Percentiles rank a stretch among this genome's conserved stretches.
Evolutionary conservation across 2,329 filamentous ascomycete species (phyloP).

Genomic region (Ceratocystis variospora): DNA sequence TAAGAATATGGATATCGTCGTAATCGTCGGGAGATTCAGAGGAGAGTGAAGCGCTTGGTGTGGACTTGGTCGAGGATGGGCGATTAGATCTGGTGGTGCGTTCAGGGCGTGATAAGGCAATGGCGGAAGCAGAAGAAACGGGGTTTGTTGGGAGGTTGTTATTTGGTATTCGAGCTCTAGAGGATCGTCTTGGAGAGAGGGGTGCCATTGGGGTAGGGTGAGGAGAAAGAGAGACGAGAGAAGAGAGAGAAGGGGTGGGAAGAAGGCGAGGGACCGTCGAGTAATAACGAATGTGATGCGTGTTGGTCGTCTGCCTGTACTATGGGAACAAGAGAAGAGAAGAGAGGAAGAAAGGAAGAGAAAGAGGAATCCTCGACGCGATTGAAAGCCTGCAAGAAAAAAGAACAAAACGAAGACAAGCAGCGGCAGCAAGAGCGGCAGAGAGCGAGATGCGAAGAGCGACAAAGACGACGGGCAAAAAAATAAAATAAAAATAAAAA

Average conservation of each 20-base stretch:
- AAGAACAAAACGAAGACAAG: neutral
- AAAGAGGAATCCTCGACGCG: neutral
- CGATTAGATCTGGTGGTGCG: slow-evolving; percentile 57
- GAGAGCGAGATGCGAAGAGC: neutral
- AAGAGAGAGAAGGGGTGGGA: slow-evolving; percentile 24
- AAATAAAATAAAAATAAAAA: neutral
- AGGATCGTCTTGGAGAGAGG: slow-evolving; percentile 69
- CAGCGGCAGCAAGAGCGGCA: neutral
- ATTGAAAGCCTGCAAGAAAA: neutral
- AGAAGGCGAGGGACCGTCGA: slow-evolving; percentile 23
- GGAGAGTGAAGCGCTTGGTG: slow-evolving; percentile 57
- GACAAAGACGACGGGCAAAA: neutral
- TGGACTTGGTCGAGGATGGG: slow-evolving; percentile 57
- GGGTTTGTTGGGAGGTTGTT: slow-evolving; percentile 48
- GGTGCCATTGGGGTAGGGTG: slow-evolving; percentile 40
- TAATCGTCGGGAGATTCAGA: slow-evolving; percentile 54
- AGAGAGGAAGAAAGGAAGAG: slow-evolving; percentile 22
- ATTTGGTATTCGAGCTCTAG: slow-evolving; percentile 68
- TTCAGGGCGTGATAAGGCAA: slow-evolving; percentile 62
- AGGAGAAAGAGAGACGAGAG: slow-evolving; percentile 25
- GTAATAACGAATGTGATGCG: neutral
- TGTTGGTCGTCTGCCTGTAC: slow-evolving; percentile 12
- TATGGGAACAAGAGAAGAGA: slow-evolving; percentile 24
- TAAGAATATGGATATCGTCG: slow-evolving; percentile 56
- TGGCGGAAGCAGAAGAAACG: slow-evolving; percentile 34